Evolutionary conservation across 176 grass and related monocot species (phyloP).

Genomic region (Aegilops sharonensis): DNA sequence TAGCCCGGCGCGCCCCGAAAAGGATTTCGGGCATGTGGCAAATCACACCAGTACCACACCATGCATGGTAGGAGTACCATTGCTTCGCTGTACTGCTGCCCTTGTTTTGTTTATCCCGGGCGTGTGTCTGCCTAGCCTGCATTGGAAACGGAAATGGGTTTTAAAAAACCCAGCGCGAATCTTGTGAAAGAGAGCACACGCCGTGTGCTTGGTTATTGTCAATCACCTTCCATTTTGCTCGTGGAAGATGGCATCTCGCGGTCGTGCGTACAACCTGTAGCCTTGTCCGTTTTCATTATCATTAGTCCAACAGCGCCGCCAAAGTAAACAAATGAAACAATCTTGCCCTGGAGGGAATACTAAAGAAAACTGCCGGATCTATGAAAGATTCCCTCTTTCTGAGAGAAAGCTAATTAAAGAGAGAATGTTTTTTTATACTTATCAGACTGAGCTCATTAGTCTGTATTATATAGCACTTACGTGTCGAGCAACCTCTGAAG

Average conservation of each 20-base stretch:
- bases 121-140: neutral
- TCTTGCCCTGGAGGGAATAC: neutral
- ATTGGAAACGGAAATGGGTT: neutral
- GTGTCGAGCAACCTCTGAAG: no score
- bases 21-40: neutral
- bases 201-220: neutral
- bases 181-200: neutral
- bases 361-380: conserved; percentile 17
- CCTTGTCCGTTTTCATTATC: neutral
- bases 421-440: neutral
- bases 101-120: neutral
- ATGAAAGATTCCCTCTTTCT: conserved; percentile 26
- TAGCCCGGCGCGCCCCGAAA: neutral
- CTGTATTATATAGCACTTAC: no score
- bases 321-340: neutral
- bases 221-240: neutral
- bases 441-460: neutral
- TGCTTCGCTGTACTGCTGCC: no score
- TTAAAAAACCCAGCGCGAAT: neutral
- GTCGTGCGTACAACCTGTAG: neutral
- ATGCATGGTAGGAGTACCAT: no score
- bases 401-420: conserved; percentile 2
- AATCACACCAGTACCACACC: no score
- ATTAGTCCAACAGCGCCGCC: neutral
- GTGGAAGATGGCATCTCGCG: conserved; percentile 3